These are phyloP conservation scores for Paraconiothyrium sp. DNA, from an alignment of 2,329 filamentous ascomycete species.

Conservation along the genomic window DNA sequence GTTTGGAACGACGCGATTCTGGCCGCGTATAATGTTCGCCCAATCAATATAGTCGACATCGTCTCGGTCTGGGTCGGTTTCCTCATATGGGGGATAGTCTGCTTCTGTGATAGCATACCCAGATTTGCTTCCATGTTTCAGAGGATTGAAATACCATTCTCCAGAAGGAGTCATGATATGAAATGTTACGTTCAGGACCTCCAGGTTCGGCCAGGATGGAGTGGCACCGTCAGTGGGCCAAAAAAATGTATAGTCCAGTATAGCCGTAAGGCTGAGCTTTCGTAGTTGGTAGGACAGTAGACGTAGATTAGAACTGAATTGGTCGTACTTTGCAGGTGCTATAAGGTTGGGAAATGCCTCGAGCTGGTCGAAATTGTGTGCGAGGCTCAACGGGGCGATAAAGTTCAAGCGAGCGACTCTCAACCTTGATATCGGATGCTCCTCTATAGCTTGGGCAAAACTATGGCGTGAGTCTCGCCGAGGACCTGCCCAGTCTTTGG, in stretches of 20 bases:
- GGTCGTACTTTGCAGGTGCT: slow-evolving; percentile 7
- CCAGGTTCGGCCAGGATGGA: slow-evolving; percentile 14
- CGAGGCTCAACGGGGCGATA: slow-evolving; percentile 29
- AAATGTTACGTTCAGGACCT: slow-evolving; percentile 11
- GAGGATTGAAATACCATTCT: slow-evolving; percentile 12
- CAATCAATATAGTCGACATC: neutral
- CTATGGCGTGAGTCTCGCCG: too few species aligned
- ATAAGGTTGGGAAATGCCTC: slow-evolving; percentile 10
- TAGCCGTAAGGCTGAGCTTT: neutral
- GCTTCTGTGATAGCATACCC: slow-evolving; percentile 3
- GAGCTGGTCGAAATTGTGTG: slow-evolving; percentile 12
- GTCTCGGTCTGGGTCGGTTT: neutral
- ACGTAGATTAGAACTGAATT: slow-evolving; percentile 10
- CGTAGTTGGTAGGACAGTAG: slow-evolving; percentile 13
- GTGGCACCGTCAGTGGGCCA: slow-evolving; percentile 10
- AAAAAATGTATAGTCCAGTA: slow-evolving; percentile 13
- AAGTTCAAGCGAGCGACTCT: slow-evolving; percentile 1
- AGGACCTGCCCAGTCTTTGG: too few species aligned
- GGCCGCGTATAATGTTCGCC: neutral
- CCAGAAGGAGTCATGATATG: slow-evolving; percentile 13
- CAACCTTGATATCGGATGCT: neutral
- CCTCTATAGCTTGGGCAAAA: too few species aligned
- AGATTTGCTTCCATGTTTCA: neutral
- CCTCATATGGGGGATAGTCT: slow-evolving; percentile 2
- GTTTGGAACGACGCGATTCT: slow-evolving; percentile 3